Percentiles rank a stretch among this genome's conserved stretches.
These are phyloP conservation scores for Sporothrix luriei DNA, from an alignment of 2,329 filamentous ascomycete species.

Conservation along the genomic window DNA sequence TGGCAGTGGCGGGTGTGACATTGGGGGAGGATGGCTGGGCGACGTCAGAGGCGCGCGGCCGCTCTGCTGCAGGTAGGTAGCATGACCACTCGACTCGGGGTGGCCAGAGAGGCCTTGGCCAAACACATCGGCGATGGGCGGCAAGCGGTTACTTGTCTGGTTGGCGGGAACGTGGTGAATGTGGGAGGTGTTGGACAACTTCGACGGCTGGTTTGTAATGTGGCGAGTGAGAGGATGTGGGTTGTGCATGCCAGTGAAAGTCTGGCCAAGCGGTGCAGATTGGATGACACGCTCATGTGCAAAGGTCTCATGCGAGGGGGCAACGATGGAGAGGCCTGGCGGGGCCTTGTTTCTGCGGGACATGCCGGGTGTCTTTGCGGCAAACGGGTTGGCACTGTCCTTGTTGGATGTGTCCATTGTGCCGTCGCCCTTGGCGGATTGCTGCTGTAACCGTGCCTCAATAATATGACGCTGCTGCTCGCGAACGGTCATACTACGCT, in stretches of 20 bases:
- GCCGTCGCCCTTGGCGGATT: conserved; percentile 76
- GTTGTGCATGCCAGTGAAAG: conserved; percentile 88
- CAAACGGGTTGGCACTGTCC: conserved; percentile 51
- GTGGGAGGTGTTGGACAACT: conserved; percentile 79
- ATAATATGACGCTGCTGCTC: conserved; percentile 96
- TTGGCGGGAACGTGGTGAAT: conserved; percentile 87
- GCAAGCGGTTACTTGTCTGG: conserved; percentile 88
- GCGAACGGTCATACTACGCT: conserved; percentile 88
- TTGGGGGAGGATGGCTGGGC: conserved; percentile 68
- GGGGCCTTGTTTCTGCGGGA: conserved; percentile 78
- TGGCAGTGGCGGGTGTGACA: conserved; percentile 36
- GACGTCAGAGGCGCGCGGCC: conserved; percentile 74
- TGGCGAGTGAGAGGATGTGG: conserved; percentile 76
- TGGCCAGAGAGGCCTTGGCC: conserved; percentile 72
- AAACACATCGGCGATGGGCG: conserved; percentile 93
- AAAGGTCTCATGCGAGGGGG: conserved; percentile 88
- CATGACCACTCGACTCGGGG: conserved; percentile 56
- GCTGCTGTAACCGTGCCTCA: conserved; percentile 85
- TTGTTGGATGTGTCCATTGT: conserved; percentile 57
- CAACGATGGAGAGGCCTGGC: conserved; percentile 89
- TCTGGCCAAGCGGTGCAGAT: conserved; percentile 91
- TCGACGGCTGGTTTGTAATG: conserved; percentile 77
- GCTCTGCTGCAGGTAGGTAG: conserved; percentile 64
- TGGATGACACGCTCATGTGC: conserved; percentile 94
- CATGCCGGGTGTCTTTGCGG: conserved; percentile 72